Percentiles rank a stretch among this genome's conserved stretches.
Evolutionary conservation across 192 early-diverging fungal genomes (phyloP).

Genomic region (Coemansia sp.): DNA sequence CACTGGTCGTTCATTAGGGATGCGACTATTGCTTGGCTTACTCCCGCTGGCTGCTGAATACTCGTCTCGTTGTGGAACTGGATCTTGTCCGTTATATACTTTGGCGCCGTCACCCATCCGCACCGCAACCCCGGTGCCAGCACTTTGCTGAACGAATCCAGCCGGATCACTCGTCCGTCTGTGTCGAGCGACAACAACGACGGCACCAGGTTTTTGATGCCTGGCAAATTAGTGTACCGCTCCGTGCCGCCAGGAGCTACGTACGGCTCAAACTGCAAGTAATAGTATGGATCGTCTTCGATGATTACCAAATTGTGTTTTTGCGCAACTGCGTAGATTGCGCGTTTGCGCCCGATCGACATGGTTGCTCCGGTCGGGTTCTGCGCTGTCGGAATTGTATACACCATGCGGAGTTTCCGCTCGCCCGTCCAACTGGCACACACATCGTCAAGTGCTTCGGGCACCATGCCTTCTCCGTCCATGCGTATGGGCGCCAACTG

Average conservation of each 20-base stretch:
- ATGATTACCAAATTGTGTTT: constrained; percentile 81
- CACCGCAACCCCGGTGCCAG: constrained; percentile 83
- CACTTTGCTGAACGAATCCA: constrained; percentile 93
- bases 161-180: constrained; percentile 85
- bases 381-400: constrained; percentile 82
- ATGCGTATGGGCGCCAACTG: constrained; percentile 53
- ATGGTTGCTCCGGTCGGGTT: constrained; percentile 90
- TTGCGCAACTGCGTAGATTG: constrained; percentile 74
- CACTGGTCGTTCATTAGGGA: constrained; percentile 71
- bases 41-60: constrained; percentile 79
- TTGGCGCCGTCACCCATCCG: constrained; percentile 73
- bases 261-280: constrained; percentile 68
- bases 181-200: constrained; percentile 88
- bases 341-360: constrained; percentile 70
- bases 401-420: constrained; percentile 55
- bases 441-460: constrained; percentile 57
- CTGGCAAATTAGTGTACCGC: constrained; percentile 29
- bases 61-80: constrained; percentile 79
- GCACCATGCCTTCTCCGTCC: constrained; percentile 67
- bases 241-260: constrained; percentile 9
- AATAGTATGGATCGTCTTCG: constrained; percentile 97
- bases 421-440: constrained; percentile 42
- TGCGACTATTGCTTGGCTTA: constrained; percentile 76
- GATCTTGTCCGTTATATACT: constrained; percentile 74
- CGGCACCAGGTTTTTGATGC: constrained; percentile 49